A percentile compares a stretch with the other conserved stretches of the same genome.
phyloP scores from a whole-genome alignment of 2,329 filamentous ascomycete genomes.

The Aspergillus brunneoviolaceus region DNA sequence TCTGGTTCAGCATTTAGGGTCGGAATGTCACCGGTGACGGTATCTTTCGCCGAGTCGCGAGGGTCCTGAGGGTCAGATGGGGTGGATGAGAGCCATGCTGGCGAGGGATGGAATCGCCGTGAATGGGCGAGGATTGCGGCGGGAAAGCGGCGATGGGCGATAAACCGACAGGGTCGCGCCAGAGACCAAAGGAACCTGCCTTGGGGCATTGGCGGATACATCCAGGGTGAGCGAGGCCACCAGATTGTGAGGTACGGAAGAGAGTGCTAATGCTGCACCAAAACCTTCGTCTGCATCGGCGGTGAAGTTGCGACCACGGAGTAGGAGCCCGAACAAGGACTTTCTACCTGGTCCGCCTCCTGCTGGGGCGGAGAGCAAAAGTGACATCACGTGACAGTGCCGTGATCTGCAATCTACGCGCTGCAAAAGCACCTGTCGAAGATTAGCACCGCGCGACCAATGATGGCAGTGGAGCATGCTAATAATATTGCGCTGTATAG shows the following conservation, averaged over 20 bases:
- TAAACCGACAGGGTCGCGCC: slow-evolving; percentile 38
- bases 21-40: slow-evolving; percentile 23
- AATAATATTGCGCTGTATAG: too few species aligned
- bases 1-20: slow-evolving; percentile 18
- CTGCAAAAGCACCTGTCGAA: neutral
- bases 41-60: slow-evolving; percentile 21
- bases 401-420: neutral
- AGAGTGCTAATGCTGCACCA: slow-evolving; percentile 20
- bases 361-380: neutral
- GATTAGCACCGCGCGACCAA: neutral
- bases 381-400: neutral
- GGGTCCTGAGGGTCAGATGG: slow-evolving; percentile 30
- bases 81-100: slow-evolving; percentile 27
- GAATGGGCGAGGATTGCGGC: slow-evolving; percentile 22
- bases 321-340: neutral
- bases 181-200: slow-evolving; percentile 35
- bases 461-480: neutral
- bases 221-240: slow-evolving; percentile 30
- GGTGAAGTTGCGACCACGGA: neutral
- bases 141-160: slow-evolving; percentile 39
- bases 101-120: slow-evolving; percentile 37
- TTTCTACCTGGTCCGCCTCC: neutral
- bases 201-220: slow-evolving; percentile 42
- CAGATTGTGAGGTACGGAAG: slow-evolving; percentile 19
- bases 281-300: slow-evolving; percentile 19